phyloP scores from a whole-genome alignment of 2,329 filamentous ascomycete genomes.

The Immersiporthe knoxdaviesiana region DNA sequence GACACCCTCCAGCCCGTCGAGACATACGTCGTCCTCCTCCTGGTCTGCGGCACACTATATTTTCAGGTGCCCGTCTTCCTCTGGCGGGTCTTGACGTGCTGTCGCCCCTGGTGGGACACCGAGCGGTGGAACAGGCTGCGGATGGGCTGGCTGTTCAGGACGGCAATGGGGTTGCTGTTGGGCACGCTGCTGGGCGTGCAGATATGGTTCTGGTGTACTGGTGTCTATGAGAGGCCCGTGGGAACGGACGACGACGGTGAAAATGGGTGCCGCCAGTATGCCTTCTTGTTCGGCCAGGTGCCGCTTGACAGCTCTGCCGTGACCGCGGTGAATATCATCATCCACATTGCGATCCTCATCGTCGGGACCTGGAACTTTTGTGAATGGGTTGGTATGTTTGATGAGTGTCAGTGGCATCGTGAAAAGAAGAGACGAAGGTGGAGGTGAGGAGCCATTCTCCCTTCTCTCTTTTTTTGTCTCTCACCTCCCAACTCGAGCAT shows the following conservation, averaged over 20 bases:
- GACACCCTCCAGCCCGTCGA: conserved; percentile 25
- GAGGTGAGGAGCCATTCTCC: conserved; percentile 11
- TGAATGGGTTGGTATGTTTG: conserved; percentile 12
- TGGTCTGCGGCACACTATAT: conserved; percentile 30
- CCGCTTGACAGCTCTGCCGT: conserved; percentile 26
- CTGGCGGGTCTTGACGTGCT: conserved; percentile 33
- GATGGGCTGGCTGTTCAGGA: conserved; percentile 20
- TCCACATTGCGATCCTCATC: conserved; percentile 29
- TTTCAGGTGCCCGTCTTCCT: conserved; percentile 30
- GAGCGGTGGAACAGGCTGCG: conserved; percentile 27
- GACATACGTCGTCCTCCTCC: conserved; percentile 32
- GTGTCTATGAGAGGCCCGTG: conserved; percentile 26
- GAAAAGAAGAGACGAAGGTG: conserved; percentile 18
- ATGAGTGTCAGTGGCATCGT: conserved; percentile 22
- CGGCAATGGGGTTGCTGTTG: conserved; percentile 23
- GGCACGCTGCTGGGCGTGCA: conserved; percentile 28
- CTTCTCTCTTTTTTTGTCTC: no score
- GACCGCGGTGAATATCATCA: conserved; percentile 30
- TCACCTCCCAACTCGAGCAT: no score
- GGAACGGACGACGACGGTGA: background rate
- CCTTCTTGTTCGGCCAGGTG: conserved; percentile 31
- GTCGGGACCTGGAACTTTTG: conserved; percentile 20
- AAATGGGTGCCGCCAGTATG: conserved; percentile 25
- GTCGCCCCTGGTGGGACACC: conserved; percentile 32
- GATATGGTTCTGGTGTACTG: conserved; percentile 34